Evolutionary conservation across 1,139 yeast genomes (phyloP).

Genomic region (Nadsonia starkeyi-henricii): DNA sequence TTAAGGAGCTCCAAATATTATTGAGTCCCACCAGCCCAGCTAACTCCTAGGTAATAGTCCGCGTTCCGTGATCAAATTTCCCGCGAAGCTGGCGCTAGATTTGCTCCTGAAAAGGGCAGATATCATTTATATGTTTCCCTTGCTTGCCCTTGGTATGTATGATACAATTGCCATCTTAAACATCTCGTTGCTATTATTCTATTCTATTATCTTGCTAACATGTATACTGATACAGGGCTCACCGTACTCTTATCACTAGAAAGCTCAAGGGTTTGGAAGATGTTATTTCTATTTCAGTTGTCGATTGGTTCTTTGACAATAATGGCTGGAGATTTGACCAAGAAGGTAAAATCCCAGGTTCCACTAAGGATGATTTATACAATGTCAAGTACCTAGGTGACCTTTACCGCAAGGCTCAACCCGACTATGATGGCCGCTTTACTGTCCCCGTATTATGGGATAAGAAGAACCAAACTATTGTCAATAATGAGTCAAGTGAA

Average conservation of each 20-base stretch:
- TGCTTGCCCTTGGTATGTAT: conserved; percentile 70
- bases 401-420: conserved; percentile 59
- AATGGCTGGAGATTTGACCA: conserved; percentile 74
- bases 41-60: conserved; percentile 3
- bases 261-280: conserved; percentile 63
- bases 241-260: conserved; percentile 65
- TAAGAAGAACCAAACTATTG: conserved; percentile 64
- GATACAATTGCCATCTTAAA: too few relatives aligned
- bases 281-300: conserved; percentile 47
- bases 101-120: conserved; percentile 62
- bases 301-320: conserved; percentile 73
- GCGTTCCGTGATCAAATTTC: conserved; percentile 50
- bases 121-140: conserved; percentile 78
- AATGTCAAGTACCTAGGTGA: conserved; percentile 51
- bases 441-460: conserved; percentile 96
- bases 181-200: too few relatives aligned
- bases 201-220: background rate
- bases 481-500: conserved; percentile 81
- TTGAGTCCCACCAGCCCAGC: background rate
- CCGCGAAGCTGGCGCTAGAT: conserved; percentile 42
- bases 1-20: too few relatives aligned
- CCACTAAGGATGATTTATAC: conserved; percentile 55
- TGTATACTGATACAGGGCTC: conserved; percentile 45
- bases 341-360: conserved; percentile 23
- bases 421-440: conserved; percentile 64